These are phyloP conservation scores for Sungouiella blattae DNA, from an alignment of 805 yeast genomes.

Conservation along the genomic window DNA sequence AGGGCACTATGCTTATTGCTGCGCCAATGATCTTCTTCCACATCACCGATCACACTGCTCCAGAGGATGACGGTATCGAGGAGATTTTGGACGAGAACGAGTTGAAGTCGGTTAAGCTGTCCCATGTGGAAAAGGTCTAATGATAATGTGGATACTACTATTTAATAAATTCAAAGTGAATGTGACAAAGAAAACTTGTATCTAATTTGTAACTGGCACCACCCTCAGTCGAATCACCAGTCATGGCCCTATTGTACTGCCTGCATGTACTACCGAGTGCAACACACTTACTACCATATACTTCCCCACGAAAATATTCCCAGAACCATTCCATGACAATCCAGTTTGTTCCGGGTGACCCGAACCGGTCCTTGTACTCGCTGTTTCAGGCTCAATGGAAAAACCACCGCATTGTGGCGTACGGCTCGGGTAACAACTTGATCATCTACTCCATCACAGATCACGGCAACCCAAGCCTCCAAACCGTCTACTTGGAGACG, in stretches of 20 bases:
- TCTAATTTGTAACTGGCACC: too few species aligned
- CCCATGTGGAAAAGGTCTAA: background rate
- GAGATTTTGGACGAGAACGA: slow-evolving; percentile 22
- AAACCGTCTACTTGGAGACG: slow-evolving; percentile 66
- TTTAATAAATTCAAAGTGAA: too few species aligned
- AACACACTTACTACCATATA: too few species aligned
- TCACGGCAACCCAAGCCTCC: slow-evolving; percentile 41
- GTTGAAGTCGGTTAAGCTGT: background rate
- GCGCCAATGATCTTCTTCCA: slow-evolving; percentile 43
- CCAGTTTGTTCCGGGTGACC: slow-evolving; percentile 82
- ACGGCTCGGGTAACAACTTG: slow-evolving; percentile 86
- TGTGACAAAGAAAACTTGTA: too few species aligned
- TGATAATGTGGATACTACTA: too few species aligned
- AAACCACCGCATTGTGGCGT: slow-evolving; percentile 57
- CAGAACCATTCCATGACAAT: slow-evolving; percentile 45
- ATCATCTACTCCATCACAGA: slow-evolving; percentile 40
- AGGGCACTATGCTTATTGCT: slow-evolving; percentile 47
- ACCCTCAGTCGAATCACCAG: too few species aligned
- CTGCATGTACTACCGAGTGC: too few species aligned
- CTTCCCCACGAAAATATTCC: background rate
- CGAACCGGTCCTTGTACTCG: slow-evolving; percentile 54
- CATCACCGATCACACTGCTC: slow-evolving; percentile 43
- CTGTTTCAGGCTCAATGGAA: slow-evolving; percentile 66
- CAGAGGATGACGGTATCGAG: slow-evolving; percentile 28
- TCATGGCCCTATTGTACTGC: too few species aligned